Evolutionary conservation across 1,284 basidiomycete species (phyloP).

Genomic region (Tilletia walkeri): DNA sequence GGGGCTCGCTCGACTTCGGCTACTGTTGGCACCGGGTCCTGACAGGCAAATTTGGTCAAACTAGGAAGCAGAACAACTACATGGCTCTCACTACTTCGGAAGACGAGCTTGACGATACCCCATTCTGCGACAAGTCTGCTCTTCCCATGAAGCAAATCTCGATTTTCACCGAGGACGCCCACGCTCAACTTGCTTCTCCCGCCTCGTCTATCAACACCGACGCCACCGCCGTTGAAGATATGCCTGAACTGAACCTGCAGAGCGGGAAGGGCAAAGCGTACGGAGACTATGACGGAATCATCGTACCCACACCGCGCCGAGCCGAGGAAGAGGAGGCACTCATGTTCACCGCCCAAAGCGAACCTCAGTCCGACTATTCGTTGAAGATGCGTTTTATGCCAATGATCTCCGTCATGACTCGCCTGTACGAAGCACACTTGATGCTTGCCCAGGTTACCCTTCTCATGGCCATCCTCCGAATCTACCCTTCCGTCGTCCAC

Average conservation of each 20-base stretch:
- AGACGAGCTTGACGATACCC: slow-evolving; percentile 18
- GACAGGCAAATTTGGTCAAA: background rate
- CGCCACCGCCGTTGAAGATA: slow-evolving; percentile 10
- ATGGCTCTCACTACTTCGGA: slow-evolving; percentile 15
- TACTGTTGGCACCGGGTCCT: slow-evolving; percentile 45
- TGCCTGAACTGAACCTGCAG: slow-evolving; percentile 3
- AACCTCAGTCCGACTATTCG: background rate
- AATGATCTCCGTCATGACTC: slow-evolving; percentile 29
- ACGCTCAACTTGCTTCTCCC: slow-evolving; percentile 20
- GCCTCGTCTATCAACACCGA: slow-evolving; percentile 22
- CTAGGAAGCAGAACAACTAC: slow-evolving; percentile 18
- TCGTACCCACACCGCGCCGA: slow-evolving; percentile 24
- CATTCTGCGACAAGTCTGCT: slow-evolving; percentile 2
- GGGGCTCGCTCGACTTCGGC: slow-evolving; percentile 41
- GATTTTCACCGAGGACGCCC: slow-evolving; percentile 13
- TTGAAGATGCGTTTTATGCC: slow-evolving; percentile 26
- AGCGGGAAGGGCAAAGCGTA: slow-evolving; percentile 5
- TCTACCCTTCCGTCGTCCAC: slow-evolving; percentile 25
- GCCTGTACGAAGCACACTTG: slow-evolving; percentile 53
- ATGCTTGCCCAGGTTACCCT: slow-evolving; percentile 36
- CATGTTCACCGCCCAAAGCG: slow-evolving; percentile 7
- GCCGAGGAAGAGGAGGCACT: slow-evolving; percentile 9
- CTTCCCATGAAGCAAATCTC: slow-evolving; percentile 3
- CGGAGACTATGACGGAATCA: slow-evolving; percentile 19
- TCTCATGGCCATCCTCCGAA: slow-evolving; percentile 17